Base-by-base conservation (phyloP, 2,329 filamentous ascomycete species). In the Botrytis cinerea region DNA sequence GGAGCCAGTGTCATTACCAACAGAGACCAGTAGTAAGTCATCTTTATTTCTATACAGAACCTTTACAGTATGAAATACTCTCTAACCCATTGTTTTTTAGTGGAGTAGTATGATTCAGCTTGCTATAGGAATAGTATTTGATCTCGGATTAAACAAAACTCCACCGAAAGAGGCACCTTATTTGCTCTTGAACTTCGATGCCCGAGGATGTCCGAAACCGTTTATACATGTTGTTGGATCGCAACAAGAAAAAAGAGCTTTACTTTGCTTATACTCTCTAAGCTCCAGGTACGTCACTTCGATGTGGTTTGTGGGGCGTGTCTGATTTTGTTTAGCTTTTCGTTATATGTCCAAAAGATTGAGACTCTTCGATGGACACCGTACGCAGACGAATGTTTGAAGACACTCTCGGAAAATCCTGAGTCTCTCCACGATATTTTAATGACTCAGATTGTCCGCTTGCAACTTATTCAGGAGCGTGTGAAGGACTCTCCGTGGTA, bases 301-400 rank as follows among this genome's bases (percentile, higher is more conserved):
- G 45, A 48, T 25, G 1, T n/a, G 4, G 1, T 28, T 38, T 61
- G 3, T 40, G 59, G 51, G 40, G 48, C 69, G 40, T 68, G 38
- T 28, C 25, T 51, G 78, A 72, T 64, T 79, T 6, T 77, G 69
- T 74, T 8, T 71, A 84, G 82, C 73, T 79, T 80, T 73, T 79
- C 82, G 66, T 81, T 78, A 4, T 85, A 82, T 70, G 81, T 87
- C 22, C 84, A 84, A 38, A 84, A 84, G 63, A 82, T 84, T 68
- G 87, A 90, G 70, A 77, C 84, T 2, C 81, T 91, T 67, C 83
- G 82, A 3, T 92, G 89, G 89, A 89, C 85, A 0, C 76, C 85
- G 1, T 85, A 89, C 70, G 85, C 91, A 83, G 88, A 90, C 45
- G 87, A 90, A 51, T 87, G 85, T 51, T 81, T 91, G 1, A 80